These are phyloP conservation scores for Termitomyces sp. DNA, from an alignment of 768 basidiomycete genomes.

Conservation along the genomic window DNA sequence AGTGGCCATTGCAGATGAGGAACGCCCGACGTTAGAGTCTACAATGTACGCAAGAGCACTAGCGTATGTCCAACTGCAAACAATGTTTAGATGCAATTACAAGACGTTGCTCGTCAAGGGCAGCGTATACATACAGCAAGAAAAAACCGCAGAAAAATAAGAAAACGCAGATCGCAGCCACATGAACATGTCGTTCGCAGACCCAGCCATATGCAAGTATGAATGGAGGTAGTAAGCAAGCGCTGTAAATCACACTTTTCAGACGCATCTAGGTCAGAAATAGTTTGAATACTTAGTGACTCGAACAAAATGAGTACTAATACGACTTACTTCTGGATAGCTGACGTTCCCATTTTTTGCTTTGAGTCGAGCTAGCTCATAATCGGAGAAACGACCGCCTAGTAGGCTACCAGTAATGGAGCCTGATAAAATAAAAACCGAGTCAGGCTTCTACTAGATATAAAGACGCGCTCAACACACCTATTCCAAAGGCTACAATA, in stretches of 20 bases:
- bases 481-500: slow-evolving; percentile 67
- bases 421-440: slow-evolving; percentile 17
- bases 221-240: slow-evolving; percentile 54
- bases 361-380: slow-evolving; percentile 29
- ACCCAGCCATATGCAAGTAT: slow-evolving; percentile 76
- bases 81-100: not conserved
- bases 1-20: slow-evolving; percentile 65
- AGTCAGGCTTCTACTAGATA: not conserved
- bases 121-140: slow-evolving; percentile 68
- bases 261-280: slow-evolving; percentile 55
- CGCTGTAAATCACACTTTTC: slow-evolving; percentile 50
- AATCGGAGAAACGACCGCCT: slow-evolving; percentile 42
- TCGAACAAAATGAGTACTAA: not conserved
- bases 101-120: not conserved
- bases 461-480: slow-evolving; percentile 32
- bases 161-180: slow-evolving; percentile 64
- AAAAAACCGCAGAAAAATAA: slow-evolving; percentile 73
- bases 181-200: slow-evolving; percentile 51
- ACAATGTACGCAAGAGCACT: slow-evolving; percentile 81
- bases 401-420: slow-evolving; percentile 34
- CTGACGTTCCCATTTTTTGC: slow-evolving; percentile 32
- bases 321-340: slow-evolving; percentile 57
- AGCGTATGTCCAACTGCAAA: slow-evolving; percentile 47
- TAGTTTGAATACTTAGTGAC: not conserved
- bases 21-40: slow-evolving; percentile 79